Evolutionary conservation across 345 rosid species (phyloP).

Genomic region (Citrus maxima): DNA sequence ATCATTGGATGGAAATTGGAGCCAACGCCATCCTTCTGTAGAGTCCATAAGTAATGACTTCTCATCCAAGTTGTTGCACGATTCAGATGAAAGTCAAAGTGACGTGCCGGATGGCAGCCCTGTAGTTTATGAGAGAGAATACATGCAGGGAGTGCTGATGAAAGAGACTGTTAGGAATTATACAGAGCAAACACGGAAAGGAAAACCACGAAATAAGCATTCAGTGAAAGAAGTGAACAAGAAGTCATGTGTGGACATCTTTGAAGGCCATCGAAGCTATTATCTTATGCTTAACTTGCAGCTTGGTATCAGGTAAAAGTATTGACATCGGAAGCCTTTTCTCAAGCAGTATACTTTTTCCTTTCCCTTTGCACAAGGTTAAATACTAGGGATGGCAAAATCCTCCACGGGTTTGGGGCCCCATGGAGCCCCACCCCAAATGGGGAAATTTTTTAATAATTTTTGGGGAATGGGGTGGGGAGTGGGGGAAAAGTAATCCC

Average conservation of each 20-base stretch:
- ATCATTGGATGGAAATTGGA: constrained; percentile 39
- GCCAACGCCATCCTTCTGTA: constrained; percentile 27
- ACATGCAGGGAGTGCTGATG: constrained; percentile 84
- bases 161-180: constrained; percentile 49
- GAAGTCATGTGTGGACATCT: constrained; percentile 40
- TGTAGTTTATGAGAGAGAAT: constrained; percentile 74
- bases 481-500: no score
- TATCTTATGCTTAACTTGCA: constrained; percentile 86
- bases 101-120: constrained; percentile 37
- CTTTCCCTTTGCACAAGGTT: not conserved
- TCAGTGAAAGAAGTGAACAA: constrained; percentile 42
- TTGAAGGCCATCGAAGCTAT: constrained; percentile 49
- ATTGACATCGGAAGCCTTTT: not conserved
- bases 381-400: no score
- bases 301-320: constrained; percentile 86
- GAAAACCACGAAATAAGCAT: constrained; percentile 40
- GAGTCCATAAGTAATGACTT: constrained; percentile 35
- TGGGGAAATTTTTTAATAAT: no score
- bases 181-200: constrained; percentile 33
- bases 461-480: no score
- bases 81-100: constrained; percentile 39
- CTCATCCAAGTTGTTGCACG: constrained; percentile 32
- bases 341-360: not conserved
- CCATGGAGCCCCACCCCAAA: no score
- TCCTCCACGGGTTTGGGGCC: no score